Conservation (phyloP, 1,284 basidiomycete species). For the Cystobasidium sp. region DNA sequence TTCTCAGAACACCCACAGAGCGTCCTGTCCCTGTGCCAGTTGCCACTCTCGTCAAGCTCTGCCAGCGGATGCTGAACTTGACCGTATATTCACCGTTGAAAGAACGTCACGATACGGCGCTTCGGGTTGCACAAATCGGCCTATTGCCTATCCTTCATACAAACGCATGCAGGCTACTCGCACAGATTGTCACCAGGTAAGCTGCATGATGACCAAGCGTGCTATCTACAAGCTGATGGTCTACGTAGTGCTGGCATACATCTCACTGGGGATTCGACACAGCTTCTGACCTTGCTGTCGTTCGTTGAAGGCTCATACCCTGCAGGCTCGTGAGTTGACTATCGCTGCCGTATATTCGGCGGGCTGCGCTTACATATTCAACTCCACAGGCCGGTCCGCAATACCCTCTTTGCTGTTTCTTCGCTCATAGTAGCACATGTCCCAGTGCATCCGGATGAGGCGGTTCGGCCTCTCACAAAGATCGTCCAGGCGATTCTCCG, state of each 20-base stretch:
- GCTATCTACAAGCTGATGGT: neutral
- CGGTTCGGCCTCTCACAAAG: constrained; percentile 16
- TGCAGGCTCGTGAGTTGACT: constrained; percentile 19
- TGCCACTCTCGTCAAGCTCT: constrained; percentile 22
- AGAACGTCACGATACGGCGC: constrained; percentile 23
- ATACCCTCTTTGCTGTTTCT: constrained; percentile 23
- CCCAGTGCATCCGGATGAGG: constrained; percentile 32
- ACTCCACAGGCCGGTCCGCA: constrained; percentile 1
- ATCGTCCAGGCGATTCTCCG: constrained; percentile 26
- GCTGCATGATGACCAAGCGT: neutral
- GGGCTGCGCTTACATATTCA: neutral
- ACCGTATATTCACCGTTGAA: constrained; percentile 24
- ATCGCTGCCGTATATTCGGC: neutral
- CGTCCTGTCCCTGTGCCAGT: constrained; percentile 41
- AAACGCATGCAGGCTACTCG: constrained; percentile 25
- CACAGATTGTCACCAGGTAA: constrained; percentile 32
- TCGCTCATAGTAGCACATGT: constrained; percentile 23
- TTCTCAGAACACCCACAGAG: constrained; percentile 31
- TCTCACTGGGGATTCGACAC: constrained; percentile 1
- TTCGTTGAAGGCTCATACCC: constrained; percentile 32
- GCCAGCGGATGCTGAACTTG: constrained; percentile 21
- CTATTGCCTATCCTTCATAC: constrained; percentile 30
- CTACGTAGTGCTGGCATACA: constrained; percentile 5
- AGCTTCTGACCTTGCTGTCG: constrained; percentile 16
- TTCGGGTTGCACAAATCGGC: constrained; percentile 25